Evolutionary conservation across 1,284 basidiomycete species (phyloP).

Genomic region (Sporisorium graminicola): DNA sequence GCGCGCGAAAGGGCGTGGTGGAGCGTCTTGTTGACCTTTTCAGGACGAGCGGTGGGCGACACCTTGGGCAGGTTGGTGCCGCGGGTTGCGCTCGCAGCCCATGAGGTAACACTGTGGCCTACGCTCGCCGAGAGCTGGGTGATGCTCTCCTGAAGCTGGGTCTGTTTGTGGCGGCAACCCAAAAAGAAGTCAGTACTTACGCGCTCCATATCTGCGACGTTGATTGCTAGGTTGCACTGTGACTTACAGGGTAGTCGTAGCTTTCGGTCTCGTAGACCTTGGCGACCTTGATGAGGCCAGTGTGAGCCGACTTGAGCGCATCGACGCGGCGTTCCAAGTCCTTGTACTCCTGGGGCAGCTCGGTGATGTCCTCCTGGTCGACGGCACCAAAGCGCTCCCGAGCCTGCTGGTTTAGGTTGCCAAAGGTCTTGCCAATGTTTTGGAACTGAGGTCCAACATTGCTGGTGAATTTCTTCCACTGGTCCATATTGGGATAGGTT

Average conservation of each 20-base stretch:
- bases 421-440: constrained; percentile 84
- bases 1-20: constrained; percentile 91
- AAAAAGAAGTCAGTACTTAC: not conserved
- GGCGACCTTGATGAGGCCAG: constrained; percentile 79
- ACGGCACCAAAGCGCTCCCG: constrained; percentile 88
- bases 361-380: constrained; percentile 91
- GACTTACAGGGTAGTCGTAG: constrained; percentile 74
- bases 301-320: constrained; percentile 82
- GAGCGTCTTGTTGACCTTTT: constrained; percentile 80
- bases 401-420: constrained; percentile 76
- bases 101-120: constrained; percentile 86
- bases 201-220: not conserved
- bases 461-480: constrained; percentile 74
- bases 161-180: constrained; percentile 15
- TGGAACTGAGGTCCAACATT: constrained; percentile 65
- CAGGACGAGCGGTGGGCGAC: constrained; percentile 74
- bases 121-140: constrained; percentile 73
- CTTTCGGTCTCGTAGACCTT: constrained; percentile 64
- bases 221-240: too few relatives aligned
- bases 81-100: constrained; percentile 87
- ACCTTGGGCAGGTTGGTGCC: constrained; percentile 74
- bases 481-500: constrained; percentile 75
- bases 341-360: constrained; percentile 85
- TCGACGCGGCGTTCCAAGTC: constrained; percentile 95
- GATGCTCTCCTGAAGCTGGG: constrained; percentile 73